A percentile compares a stretch with the other conserved stretches of the same genome.
Evolutionary conservation across 2,329 filamentous ascomycete genomes (phyloP).

Genomic region (Botrytis sinoallii): DNA sequence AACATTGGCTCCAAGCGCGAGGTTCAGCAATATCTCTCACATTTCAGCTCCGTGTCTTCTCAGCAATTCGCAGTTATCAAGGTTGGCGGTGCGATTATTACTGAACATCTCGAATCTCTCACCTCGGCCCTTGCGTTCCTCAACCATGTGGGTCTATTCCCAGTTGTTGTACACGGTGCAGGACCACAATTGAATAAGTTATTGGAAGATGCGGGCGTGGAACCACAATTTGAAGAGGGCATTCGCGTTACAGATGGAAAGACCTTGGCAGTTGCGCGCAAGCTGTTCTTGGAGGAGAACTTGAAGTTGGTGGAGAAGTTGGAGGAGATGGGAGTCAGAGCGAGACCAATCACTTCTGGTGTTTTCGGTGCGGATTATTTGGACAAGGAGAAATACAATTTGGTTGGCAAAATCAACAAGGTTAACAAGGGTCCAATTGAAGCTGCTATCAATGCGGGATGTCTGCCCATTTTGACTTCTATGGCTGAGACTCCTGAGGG

Average conservation of each 20-base stretch:
- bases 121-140: slow-evolving; percentile 87
- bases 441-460: slow-evolving; percentile 84
- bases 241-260: slow-evolving; percentile 95
- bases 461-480: slow-evolving; percentile 89
- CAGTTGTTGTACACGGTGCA: slow-evolving; percentile 91
- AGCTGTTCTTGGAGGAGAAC: slow-evolving; percentile 94
- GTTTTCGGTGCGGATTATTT: slow-evolving; percentile 93
- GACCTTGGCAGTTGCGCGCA: slow-evolving; percentile 84
- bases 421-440: slow-evolving; percentile 91
- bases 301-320: slow-evolving; percentile 86
- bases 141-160: slow-evolving; percentile 91
- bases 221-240: slow-evolving; percentile 94
- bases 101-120: slow-evolving; percentile 87
- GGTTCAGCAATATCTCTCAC: slow-evolving; percentile 94
- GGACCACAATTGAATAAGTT: slow-evolving; percentile 93
- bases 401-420: slow-evolving; percentile 91
- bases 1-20: slow-evolving; percentile 96
- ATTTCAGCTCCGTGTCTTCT: slow-evolving; percentile 94
- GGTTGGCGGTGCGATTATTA: slow-evolving; percentile 93
- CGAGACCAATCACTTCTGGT: slow-evolving; percentile 82
- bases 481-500: slow-evolving; percentile 94
- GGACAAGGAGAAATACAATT: slow-evolving; percentile 92
- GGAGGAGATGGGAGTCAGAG: slow-evolving; percentile 84
- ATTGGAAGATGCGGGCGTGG: slow-evolving; percentile 84
- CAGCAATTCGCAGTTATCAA: slow-evolving; percentile 99